Conservation (phyloP, 495 filamentous ascomycete genomes). For the Talaromyces thailandensis region DNA sequence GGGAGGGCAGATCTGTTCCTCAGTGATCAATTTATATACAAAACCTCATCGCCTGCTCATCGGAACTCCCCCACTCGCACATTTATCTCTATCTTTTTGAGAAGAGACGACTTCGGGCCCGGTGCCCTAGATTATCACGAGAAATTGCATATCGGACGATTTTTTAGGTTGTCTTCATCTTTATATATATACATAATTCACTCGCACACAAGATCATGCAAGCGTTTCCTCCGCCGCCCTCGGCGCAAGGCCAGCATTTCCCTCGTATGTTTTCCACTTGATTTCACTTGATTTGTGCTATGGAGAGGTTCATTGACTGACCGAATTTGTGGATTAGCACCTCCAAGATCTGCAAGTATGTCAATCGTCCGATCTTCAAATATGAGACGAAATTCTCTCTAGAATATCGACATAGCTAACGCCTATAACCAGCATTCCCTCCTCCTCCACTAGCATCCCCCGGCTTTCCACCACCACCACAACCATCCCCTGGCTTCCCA, state of each 20-base stretch:
- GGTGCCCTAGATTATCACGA: not conserved
- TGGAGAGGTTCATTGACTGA: not conserved
- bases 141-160: not conserved
- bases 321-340: constrained; percentile 7
- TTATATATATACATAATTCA: not conserved
- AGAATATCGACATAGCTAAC: not conserved
- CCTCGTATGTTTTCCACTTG: constrained; percentile 10
- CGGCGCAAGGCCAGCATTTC: constrained; percentile 8
- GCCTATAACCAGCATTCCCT: constrained; percentile 7
- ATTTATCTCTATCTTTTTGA: not conserved
- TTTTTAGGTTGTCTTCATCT: not conserved
- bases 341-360: constrained; percentile 12
- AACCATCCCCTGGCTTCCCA: constrained; percentile 19
- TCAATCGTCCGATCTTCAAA: not conserved
- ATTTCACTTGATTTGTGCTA: not conserved
- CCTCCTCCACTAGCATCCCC: constrained; percentile 12
- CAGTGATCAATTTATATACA: not conserved
- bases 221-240: constrained; percentile 11
- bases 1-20: not conserved
- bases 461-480: constrained; percentile 22
- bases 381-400: not conserved
- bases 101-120: not conserved
- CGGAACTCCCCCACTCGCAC: not conserved
- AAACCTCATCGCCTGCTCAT: not conserved
- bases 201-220: constrained; percentile 1